phyloP scores from a whole-genome alignment of 768 basidiomycete species.

The Podaxis rugospora region DNA sequence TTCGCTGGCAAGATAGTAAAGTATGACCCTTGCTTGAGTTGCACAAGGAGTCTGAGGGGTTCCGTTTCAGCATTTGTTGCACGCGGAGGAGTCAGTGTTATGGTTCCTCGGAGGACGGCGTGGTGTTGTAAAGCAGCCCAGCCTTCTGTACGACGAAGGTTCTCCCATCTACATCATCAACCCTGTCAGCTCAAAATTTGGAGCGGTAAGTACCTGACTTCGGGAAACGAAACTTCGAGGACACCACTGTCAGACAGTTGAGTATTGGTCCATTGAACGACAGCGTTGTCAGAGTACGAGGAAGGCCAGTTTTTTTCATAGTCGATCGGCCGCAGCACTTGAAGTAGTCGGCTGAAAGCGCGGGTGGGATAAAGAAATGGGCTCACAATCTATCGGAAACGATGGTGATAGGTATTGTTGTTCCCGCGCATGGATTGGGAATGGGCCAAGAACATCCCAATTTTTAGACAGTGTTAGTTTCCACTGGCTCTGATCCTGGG shows the following conservation, averaged over 20 bases:
- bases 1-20: constrained; percentile 59
- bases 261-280: constrained; percentile 53
- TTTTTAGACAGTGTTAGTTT: constrained; percentile 20
- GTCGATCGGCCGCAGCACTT: constrained; percentile 51
- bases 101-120: constrained; percentile 57
- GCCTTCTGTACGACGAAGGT: constrained; percentile 71
- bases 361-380: background rate
- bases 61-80: constrained; percentile 7
- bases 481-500: constrained; percentile 14
- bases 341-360: constrained; percentile 8
- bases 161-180: constrained; percentile 53
- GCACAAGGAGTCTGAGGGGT: constrained; percentile 40
- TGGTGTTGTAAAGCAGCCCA: constrained; percentile 88
- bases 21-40: constrained; percentile 70
- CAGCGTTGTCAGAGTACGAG: constrained; percentile 60
- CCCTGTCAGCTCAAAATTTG: background rate
- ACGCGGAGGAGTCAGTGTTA: constrained; percentile 52
- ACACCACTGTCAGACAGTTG: constrained; percentile 37
- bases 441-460: constrained; percentile 71
- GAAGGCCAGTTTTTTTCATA: constrained; percentile 53
- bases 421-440: constrained; percentile 80
- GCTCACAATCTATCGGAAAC: constrained; percentile 62
- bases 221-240: constrained; percentile 60
- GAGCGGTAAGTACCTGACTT: constrained; percentile 40
- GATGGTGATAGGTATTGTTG: constrained; percentile 80